These are phyloP conservation scores for Sphagnum magellanicum DNA, from an alignment of 228 moss, liverwort and hornwort genomes.

Conservation along the genomic window DNA sequence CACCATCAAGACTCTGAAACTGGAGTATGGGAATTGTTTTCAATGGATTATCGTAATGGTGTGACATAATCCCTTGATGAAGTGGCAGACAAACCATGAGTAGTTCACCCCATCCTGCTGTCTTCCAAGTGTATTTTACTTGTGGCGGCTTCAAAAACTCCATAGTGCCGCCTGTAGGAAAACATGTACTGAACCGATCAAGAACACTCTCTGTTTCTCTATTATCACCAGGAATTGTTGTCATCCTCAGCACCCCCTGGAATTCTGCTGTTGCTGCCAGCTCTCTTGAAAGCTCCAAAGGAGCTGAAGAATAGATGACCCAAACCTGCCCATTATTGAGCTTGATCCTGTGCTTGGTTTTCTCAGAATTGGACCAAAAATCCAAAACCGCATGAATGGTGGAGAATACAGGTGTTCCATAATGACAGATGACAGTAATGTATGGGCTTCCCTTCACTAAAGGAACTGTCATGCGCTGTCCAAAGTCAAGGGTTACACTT, in stretches of 20 bases:
- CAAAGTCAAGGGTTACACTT: constrained; percentile 76
- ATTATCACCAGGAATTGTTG: constrained; percentile 32
- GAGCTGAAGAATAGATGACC: constrained; percentile 65
- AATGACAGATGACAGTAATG: constrained; percentile 48
- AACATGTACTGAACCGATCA: constrained; percentile 69
- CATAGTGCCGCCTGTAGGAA: constrained; percentile 54
- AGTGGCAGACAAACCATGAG: constrained; percentile 79
- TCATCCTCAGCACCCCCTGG: constrained; percentile 64
- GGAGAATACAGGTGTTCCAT: constrained; percentile 56
- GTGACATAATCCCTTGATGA: constrained; percentile 62
- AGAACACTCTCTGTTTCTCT: constrained; percentile 46
- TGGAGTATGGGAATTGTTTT: constrained; percentile 18
- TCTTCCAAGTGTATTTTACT: constrained; percentile 65
- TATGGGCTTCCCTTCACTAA: constrained; percentile 80
- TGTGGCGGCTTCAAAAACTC: constrained; percentile 66
- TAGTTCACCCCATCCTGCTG: constrained; percentile 69
- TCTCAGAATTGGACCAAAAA: constrained; percentile 59
- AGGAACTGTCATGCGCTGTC: constrained; percentile 45
- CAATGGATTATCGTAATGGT: constrained; percentile 15
- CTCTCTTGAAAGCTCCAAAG: constrained; percentile 39
- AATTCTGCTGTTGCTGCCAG: constrained; percentile 26
- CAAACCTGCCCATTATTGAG: constrained; percentile 83
- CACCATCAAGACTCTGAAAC: constrained; percentile 67
- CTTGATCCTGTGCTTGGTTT: constrained; percentile 58
- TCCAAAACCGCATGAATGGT: constrained; percentile 65